Conservation (phyloP, 495 filamentous ascomycete genomes). For the Penicillium mononematosum region DNA sequence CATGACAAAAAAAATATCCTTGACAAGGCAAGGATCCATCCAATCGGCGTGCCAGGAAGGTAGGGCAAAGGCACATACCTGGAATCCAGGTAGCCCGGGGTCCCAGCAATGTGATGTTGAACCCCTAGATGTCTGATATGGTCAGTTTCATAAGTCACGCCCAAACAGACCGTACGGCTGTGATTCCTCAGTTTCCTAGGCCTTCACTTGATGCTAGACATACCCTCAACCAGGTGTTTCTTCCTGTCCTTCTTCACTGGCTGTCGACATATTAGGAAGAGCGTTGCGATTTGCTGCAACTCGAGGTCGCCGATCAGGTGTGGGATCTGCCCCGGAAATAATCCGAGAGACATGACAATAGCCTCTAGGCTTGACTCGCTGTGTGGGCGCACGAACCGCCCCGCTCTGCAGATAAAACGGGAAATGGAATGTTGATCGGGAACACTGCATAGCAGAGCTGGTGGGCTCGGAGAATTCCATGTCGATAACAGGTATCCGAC, state of each 20-base stretch:
- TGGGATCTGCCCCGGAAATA: slow-evolving; percentile 3
- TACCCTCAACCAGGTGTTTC: not conserved
- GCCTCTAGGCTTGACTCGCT: not conserved
- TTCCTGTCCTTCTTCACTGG: not conserved
- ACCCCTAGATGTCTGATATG: slow-evolving; percentile 15
- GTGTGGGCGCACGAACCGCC: not conserved
- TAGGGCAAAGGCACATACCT: slow-evolving; percentile 13
- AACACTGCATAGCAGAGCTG: slow-evolving; percentile 5
- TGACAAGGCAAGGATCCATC: not conserved
- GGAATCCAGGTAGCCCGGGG: slow-evolving; percentile 14
- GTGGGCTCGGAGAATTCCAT: slow-evolving; percentile 1
- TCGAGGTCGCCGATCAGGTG: not conserved
- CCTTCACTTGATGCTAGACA: not conserved
- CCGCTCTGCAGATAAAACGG: not conserved
- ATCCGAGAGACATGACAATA: not conserved
- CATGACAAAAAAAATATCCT: slow-evolving; percentile 19
- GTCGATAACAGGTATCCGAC: not conserved
- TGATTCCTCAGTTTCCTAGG: not conserved
- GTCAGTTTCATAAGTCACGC: slow-evolving; percentile 1
- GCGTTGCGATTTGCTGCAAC: not conserved
- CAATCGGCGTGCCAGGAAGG: slow-evolving; percentile 2
- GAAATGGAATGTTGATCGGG: slow-evolving; percentile 22
- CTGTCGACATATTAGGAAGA: not conserved
- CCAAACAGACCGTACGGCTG: not conserved
- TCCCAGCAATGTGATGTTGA: slow-evolving; percentile 18